Evolutionary conservation across 2,329 filamentous ascomycete species (phyloP), one percentile per base, ranked within the genome.

Genomic region (Hortaea werneckii): DNA sequence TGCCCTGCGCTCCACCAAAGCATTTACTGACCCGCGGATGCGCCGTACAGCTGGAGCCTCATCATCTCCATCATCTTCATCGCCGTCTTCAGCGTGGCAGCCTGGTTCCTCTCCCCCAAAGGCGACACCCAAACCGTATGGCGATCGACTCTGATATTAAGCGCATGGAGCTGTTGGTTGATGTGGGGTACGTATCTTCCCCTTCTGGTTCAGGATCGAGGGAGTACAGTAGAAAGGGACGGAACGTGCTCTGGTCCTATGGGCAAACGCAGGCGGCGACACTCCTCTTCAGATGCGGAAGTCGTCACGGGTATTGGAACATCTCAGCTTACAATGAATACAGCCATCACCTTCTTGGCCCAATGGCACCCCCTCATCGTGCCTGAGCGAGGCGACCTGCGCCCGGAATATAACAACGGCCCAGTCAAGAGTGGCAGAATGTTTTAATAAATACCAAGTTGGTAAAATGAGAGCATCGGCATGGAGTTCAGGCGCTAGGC

Each of bases 61-160:
- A 79, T 95, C 67, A 78, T 95, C 71, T 89, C 88, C 68, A 78
- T 95, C 61, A 73, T 90, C 63, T 72, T 96, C 70, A 81, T 94
- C 62, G 79, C 78, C 58, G 78, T 79, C 63, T 80, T 92, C 65
- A 85, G 79, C 63, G 73, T 77, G 42, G 83, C 78, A 48, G 86
- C 86, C 47, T 98, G 87, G 85, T 82, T 95, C 72, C 78, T 94
- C 48, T 79, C 87, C 50, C 92, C 90, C 43, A 96, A 95, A 74
- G 90, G 90, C 58, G 88, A 95, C 67, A 95, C 89, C 67, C 87
- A 92, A 76, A 92, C 92, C 48, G 80, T 95, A 62, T 96, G 88
- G 88, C 80, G 92, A 61, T 95, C 87, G 42, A 92, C 88, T 47
- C 78, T 96, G 58, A 85, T 96, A 63, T 82, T 96, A 51, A 84